These are phyloP conservation scores for Shiraia bambusicola DNA, from an alignment of 2,329 filamentous ascomycete genomes.

Conservation along the genomic window DNA sequence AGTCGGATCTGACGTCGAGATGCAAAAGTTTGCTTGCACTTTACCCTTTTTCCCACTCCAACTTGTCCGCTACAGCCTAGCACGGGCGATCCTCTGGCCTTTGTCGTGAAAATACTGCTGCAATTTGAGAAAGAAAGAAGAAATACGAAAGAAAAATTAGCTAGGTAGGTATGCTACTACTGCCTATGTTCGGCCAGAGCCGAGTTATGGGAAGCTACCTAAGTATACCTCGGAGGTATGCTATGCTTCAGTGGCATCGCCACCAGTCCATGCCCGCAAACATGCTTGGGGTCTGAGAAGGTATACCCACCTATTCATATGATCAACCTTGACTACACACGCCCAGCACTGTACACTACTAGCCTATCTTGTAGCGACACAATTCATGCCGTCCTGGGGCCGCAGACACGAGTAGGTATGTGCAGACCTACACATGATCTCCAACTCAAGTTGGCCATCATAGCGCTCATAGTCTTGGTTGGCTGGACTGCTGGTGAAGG, in stretches of 20 bases:
- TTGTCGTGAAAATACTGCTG: constrained; percentile 4
- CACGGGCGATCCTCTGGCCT: constrained; percentile 10
- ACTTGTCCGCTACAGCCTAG: constrained; percentile 6
- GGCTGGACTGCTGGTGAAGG: constrained; percentile 16
- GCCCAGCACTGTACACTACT: background rate
- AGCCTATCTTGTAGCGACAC: constrained; percentile 1
- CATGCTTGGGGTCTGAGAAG: too few species aligned
- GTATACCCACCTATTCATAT: too few species aligned
- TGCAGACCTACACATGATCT: constrained; percentile 5
- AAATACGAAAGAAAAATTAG: background rate
- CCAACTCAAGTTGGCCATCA: constrained; percentile 9
- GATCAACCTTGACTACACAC: too few species aligned
- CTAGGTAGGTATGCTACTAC: too few species aligned
- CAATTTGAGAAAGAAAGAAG: constrained; percentile 22
- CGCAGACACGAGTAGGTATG: background rate
- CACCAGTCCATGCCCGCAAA: too few species aligned
- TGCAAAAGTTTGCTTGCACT: constrained; percentile 22
- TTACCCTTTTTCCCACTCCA: constrained; percentile 10
- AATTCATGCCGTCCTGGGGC: background rate
- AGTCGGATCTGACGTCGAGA: constrained; percentile 29
- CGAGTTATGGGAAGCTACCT: too few species aligned
- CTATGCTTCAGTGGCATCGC: too few species aligned
- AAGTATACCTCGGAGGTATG: too few species aligned
- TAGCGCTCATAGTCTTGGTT: constrained; percentile 8
- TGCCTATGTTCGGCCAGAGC: too few species aligned